Evolutionary conservation across 352 stramenopile genomes (phyloP), one percentile per base, ranked within the genome.

Genomic region (Phytophthora rubi): DNA sequence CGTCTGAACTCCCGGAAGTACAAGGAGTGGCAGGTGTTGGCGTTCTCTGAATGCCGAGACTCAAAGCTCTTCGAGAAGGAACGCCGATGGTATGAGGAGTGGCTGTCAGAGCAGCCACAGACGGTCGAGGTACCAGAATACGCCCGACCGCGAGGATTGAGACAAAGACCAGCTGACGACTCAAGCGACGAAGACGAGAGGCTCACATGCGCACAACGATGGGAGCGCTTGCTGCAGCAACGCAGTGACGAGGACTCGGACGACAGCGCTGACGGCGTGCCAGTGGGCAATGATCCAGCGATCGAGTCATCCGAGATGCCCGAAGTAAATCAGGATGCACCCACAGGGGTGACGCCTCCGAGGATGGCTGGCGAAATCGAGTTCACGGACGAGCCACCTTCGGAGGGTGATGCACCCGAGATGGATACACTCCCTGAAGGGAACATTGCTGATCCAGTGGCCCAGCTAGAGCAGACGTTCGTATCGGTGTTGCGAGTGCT

Each of bases 21-120:
- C 16, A 6, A 15, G 1, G 62, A 63, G 26, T 64, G 54, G 62
- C 53, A 70, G 15, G 45, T 64, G 0, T 1, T 64, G 0, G 45
- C 45, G 1, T 70, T 59, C n/a, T 30, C 26, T 3, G 26, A 30
- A 4, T 30, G 26, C 2, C 26, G 26, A 30, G 26, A 30, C 26
- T 30, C 26, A 3, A 60, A 37, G 2, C 13, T 67, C 21, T 59
- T 59, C 10, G 3, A 15, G 4, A 5, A 23, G 0, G 59, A 59
- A 18, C n/a, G 59, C 4, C 16, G 37, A 10, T 15, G 59, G 4
- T 67, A 59, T 12, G 23, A 53, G 2, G 2, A 53, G 44, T 67
- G 59, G 37, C 7, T 67, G 16, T 33, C 59, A 0, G 30, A 6
- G 7, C 59, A 66, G 26, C 59, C 59, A 1, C 18, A 21, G 6